Percentiles rank a stretch among this genome's conserved stretches.
phyloP scores from a whole-genome alignment of 257 asterid species.

The Coffea canephora region DNA sequence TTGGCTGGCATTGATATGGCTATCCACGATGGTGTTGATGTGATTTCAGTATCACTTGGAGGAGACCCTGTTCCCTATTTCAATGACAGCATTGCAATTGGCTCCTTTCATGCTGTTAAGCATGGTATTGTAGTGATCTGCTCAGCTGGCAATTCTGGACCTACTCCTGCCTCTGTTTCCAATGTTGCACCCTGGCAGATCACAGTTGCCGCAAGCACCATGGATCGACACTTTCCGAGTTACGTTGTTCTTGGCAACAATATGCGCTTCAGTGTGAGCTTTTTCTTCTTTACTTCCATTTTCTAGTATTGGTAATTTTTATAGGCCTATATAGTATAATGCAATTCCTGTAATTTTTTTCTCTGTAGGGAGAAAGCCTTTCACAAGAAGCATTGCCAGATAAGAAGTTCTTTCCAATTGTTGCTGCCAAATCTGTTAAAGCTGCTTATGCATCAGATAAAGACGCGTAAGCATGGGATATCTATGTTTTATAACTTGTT shows the following conservation, averaged over 20 bases:
- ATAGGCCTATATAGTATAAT: neutral
- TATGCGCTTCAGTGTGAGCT: constrained; percentile 42
- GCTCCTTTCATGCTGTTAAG: constrained; percentile 82
- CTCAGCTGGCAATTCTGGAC: constrained; percentile 96
- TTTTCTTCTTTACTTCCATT: neutral
- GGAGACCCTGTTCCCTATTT: constrained; percentile 56
- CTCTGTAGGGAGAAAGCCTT: constrained; percentile 73
- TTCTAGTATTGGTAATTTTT: neutral
- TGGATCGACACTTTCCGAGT: constrained; percentile 71
- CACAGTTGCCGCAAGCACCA: constrained; percentile 88
- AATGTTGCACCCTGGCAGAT: constrained; percentile 89
- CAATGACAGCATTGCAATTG: constrained; percentile 76
- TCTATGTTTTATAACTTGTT: neutral
- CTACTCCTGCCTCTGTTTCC: constrained; percentile 52
- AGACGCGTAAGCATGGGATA: constrained; percentile 59
- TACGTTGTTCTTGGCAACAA: constrained; percentile 57
- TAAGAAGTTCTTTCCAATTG: constrained; percentile 40
- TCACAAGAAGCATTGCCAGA: constrained; percentile 41
- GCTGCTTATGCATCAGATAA: constrained; percentile 39
- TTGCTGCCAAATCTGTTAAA: constrained; percentile 56
- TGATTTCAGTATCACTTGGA: constrained; percentile 83
- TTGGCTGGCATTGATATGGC: constrained; percentile 83
- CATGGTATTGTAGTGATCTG: constrained; percentile 72
- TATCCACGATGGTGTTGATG: constrained; percentile 90
- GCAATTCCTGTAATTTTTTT: neutral